Evolutionary conservation across 2,329 filamentous ascomycete species (phyloP).

Genomic region (Aspergillus vadensis): DNA sequence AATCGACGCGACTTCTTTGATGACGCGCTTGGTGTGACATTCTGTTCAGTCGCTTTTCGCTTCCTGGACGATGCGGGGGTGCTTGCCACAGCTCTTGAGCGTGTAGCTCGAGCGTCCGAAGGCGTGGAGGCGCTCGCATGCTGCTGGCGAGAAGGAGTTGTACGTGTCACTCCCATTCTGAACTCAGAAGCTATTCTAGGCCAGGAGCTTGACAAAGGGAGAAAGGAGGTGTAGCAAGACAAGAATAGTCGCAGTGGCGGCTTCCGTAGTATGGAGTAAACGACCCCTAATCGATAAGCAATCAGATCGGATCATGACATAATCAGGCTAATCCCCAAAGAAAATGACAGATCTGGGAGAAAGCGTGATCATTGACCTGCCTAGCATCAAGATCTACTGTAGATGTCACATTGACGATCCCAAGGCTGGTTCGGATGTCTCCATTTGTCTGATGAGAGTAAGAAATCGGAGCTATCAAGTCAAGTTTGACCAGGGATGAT

Average conservation of each 20-base stretch:
- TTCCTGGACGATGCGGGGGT: slow-evolving; percentile 17
- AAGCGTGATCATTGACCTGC: not conserved
- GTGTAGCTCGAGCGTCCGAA: not conserved
- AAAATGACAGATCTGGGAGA: not conserved
- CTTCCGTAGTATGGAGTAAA: not conserved
- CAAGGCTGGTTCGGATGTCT: not conserved
- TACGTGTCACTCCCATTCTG: not conserved
- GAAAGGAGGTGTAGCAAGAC: not conserved
- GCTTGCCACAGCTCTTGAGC: not conserved
- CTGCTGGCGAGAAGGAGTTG: not conserved
- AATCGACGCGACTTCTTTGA: slow-evolving; percentile 13
- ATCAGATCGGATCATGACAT: slow-evolving; percentile 6
- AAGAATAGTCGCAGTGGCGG: not conserved
- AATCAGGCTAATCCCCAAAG: not conserved
- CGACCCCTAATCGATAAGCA: not conserved
- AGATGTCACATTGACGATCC: too few relatives aligned
- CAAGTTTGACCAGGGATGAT: not conserved
- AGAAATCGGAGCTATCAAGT: not conserved
- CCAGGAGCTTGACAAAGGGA: not conserved
- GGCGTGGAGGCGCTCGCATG: not conserved
- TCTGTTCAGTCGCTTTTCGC: slow-evolving; percentile 2
- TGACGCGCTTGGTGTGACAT: not conserved
- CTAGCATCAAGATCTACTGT: not conserved
- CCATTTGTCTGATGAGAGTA: not conserved
- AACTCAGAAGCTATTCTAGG: not conserved